These are phyloP conservation scores for Podaxis pistillaris DNA, from an alignment of 768 basidiomycete species.

Conservation along the genomic window DNA sequence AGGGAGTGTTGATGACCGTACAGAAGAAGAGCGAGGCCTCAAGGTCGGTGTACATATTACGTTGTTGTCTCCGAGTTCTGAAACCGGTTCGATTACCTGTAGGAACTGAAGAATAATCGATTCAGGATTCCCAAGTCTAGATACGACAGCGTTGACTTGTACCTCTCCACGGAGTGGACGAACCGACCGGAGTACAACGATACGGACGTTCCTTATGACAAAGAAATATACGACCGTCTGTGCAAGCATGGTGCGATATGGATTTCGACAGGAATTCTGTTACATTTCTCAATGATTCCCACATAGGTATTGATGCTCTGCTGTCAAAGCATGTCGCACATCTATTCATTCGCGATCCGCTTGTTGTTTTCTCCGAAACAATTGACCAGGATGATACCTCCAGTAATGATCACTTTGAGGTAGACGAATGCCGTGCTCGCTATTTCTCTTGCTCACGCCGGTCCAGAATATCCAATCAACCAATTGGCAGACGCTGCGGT, in stretches of 20 bases:
- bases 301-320: constrained; percentile 76
- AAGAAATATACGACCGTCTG: constrained; percentile 69
- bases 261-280: not conserved
- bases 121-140: constrained; percentile 93
- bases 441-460: not conserved
- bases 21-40: constrained; percentile 88
- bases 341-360: constrained; percentile 95
- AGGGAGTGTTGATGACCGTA: constrained; percentile 97
- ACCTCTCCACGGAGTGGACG: constrained; percentile 82
- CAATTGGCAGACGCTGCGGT: constrained; percentile 98
- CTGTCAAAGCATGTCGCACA: constrained; percentile 93
- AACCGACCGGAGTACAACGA: constrained; percentile 97
- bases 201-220: constrained; percentile 75
- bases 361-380: constrained; percentile 93
- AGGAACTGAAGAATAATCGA: constrained; percentile 77
- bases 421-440: constrained; percentile 25
- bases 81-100: constrained; percentile 10
- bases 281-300: constrained; percentile 3
- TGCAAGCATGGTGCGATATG: constrained; percentile 65
- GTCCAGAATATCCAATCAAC: constrained; percentile 95
- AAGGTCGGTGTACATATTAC: constrained; percentile 46
- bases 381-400: constrained; percentile 86
- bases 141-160: constrained; percentile 94
- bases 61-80: not conserved
- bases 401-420: constrained; percentile 97